phyloP scores from a whole-genome alignment of 2,329 filamentous ascomycete species.

The Pyrenophora seminiperda region DNA sequence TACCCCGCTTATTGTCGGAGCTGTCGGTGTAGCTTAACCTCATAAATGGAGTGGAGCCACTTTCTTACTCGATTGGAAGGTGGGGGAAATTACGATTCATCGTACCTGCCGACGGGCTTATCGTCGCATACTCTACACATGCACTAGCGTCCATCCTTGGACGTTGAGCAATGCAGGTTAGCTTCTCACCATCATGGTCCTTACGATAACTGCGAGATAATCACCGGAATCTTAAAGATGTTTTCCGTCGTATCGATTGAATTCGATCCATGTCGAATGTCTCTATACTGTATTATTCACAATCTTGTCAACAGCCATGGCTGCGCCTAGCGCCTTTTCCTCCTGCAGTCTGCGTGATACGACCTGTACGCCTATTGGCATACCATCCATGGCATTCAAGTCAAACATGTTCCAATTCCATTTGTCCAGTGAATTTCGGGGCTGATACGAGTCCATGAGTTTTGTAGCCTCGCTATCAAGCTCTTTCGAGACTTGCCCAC shows the following conservation, averaged over 20 bases:
- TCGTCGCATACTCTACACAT: slow-evolving; percentile 19
- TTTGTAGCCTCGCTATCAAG: slow-evolving; percentile 46
- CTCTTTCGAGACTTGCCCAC: slow-evolving; percentile 53
- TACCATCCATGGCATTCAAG: slow-evolving; percentile 43
- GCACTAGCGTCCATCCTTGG: background rate
- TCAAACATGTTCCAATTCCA: slow-evolving; percentile 57
- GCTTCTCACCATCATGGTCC: too few relatives aligned
- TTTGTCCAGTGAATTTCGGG: slow-evolving; percentile 58
- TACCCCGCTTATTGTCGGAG: slow-evolving; percentile 19
- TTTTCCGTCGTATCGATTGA: too few relatives aligned
- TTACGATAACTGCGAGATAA: too few relatives aligned
- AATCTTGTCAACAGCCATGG: slow-evolving; percentile 33
- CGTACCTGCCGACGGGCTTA: slow-evolving; percentile 16
- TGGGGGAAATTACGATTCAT: slow-evolving; percentile 19
- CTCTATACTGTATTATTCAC: background rate
- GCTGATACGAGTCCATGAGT: slow-evolving; percentile 43
- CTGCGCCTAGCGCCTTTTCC: slow-evolving; percentile 48
- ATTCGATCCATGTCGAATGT: background rate
- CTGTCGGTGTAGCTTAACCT: background rate
- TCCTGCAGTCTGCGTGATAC: slow-evolving; percentile 45
- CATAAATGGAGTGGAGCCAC: slow-evolving; percentile 1
- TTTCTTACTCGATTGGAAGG: slow-evolving; percentile 10
- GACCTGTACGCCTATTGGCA: slow-evolving; percentile 46
- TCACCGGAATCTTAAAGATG: too few relatives aligned
- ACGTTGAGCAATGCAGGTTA: too few relatives aligned